These are phyloP conservation scores for Chenopodium berlandieri DNA, from an alignment of 148 eudicot genomes.

Conservation along the genomic window DNA sequence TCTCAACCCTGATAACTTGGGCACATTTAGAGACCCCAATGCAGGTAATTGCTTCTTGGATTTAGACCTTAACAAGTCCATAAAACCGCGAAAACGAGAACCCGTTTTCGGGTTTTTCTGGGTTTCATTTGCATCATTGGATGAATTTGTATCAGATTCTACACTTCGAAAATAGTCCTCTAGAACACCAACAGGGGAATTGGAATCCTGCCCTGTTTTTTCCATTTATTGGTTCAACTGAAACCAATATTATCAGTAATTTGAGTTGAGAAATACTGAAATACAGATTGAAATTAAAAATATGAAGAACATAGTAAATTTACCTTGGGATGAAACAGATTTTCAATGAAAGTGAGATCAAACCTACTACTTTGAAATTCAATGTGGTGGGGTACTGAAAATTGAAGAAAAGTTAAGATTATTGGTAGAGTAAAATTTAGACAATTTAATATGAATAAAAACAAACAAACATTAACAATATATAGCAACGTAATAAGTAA, in stretches of 20 bases:
- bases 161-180: constrained; percentile 60
- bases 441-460: background rate
- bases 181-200: constrained; percentile 69
- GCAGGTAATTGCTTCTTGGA: constrained; percentile 45
- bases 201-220: constrained; percentile 35
- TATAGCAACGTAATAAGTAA: constrained; percentile 1
- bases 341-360: constrained; percentile 10
- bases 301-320: too few species aligned
- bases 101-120: constrained; percentile 24
- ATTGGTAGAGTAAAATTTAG: constrained; percentile 21
- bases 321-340: constrained; percentile 3
- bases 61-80: constrained; percentile 48
- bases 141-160: constrained; percentile 56
- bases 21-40: constrained; percentile 41
- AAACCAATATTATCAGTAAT: background rate
- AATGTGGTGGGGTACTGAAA: constrained; percentile 16
- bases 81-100: constrained; percentile 46
- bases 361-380: background rate
- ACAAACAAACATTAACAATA: background rate
- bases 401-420: constrained; percentile 4
- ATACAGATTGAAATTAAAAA: background rate
- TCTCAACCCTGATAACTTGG: constrained; percentile 58
- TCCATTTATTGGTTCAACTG: constrained; percentile 33
- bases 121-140: constrained; percentile 40
- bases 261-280: background rate